phyloP scores from a whole-genome alignment of 176 grass and related monocot species.

The Stipa capillata region DNA sequence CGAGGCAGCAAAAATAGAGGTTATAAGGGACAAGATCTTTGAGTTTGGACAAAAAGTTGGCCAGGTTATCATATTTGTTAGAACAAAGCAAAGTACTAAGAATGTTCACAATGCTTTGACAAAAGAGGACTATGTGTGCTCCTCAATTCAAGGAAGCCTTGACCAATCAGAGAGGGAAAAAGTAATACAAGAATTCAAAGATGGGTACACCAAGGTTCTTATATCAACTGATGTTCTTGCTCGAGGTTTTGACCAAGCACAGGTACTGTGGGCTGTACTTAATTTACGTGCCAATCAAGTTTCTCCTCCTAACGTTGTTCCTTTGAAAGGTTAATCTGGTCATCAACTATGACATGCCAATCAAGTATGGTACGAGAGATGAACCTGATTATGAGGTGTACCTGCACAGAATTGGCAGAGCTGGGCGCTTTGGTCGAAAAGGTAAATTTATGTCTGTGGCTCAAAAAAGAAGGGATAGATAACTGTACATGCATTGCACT shows the following conservation, averaged over 20 bases:
- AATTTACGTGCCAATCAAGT: not conserved
- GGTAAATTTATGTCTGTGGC: slow-evolving; percentile 27
- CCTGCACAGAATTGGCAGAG: slow-evolving; percentile 94
- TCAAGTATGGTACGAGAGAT: slow-evolving; percentile 53
- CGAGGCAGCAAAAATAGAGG: slow-evolving; percentile 73
- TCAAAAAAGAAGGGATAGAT: slow-evolving; percentile 45
- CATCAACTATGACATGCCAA: slow-evolving; percentile 90
- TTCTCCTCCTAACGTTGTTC: not conserved
- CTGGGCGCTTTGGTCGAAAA: slow-evolving; percentile 90
- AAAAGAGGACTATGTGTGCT: slow-evolving; percentile 80
- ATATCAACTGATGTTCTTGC: slow-evolving; percentile 90
- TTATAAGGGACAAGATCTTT: slow-evolving; percentile 88
- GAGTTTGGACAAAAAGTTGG: slow-evolving; percentile 91
- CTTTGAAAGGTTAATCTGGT: slow-evolving; percentile 82
- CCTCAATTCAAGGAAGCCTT: slow-evolving; percentile 84
- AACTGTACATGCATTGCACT: not conserved
- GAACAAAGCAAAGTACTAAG: slow-evolving; percentile 60
- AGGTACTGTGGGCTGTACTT: slow-evolving; percentile 44
- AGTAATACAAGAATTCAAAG: slow-evolving; percentile 93
- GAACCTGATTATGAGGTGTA: slow-evolving; percentile 93
- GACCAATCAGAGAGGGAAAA: slow-evolving; percentile 76
- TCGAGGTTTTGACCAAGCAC: slow-evolving; percentile 92
- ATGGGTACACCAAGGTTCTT: slow-evolving; percentile 82
- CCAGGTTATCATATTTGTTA: slow-evolving; percentile 94
- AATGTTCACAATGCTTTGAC: slow-evolving; percentile 66